Percentiles rank a stretch among this genome's conserved stretches.
Conservation (phyloP, 768 basidiomycete genomes). For the Pisolithus sp. region DNA sequence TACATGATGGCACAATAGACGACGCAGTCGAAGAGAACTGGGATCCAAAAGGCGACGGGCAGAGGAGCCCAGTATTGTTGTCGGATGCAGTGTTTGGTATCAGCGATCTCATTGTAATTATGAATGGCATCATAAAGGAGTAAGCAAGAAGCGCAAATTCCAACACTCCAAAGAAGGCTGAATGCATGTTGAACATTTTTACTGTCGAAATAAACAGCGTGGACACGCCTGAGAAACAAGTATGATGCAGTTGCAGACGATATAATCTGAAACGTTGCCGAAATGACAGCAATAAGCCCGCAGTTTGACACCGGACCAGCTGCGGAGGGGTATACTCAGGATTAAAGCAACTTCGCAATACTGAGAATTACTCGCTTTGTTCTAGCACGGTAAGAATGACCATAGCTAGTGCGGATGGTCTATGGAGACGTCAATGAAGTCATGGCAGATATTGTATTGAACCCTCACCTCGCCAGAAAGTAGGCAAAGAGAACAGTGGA, state of each 20-base stretch:
- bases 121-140: slow-evolving; percentile 20
- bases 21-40: slow-evolving; percentile 25
- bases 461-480: slow-evolving; percentile 16
- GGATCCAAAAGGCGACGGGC: slow-evolving; percentile 22
- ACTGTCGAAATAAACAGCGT: slow-evolving; percentile 27
- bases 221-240: slow-evolving; percentile 33
- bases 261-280: slow-evolving; percentile 14
- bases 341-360: background rate
- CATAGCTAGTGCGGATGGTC: slow-evolving; percentile 7
- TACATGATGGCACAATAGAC: slow-evolving; percentile 31
- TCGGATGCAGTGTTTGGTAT: slow-evolving; percentile 30
- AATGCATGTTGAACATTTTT: slow-evolving; percentile 16
- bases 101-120: slow-evolving; percentile 23
- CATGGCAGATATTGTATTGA: background rate
- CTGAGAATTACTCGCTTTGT: slow-evolving; percentile 11
- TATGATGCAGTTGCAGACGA: slow-evolving; percentile 24
- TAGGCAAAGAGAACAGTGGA: slow-evolving; percentile 18
- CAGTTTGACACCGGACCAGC: slow-evolving; percentile 22
- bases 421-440: slow-evolving; percentile 7
- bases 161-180: slow-evolving; percentile 28
- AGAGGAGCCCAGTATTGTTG: slow-evolving; percentile 16
- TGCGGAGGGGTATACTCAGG: background rate
- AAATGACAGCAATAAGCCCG: slow-evolving; percentile 9
- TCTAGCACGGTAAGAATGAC: slow-evolving; percentile 9
- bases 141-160: slow-evolving; percentile 20